phyloP scores from a whole-genome alignment of 805 yeast genomes.

The Cyberlindnera maritima region DNA sequence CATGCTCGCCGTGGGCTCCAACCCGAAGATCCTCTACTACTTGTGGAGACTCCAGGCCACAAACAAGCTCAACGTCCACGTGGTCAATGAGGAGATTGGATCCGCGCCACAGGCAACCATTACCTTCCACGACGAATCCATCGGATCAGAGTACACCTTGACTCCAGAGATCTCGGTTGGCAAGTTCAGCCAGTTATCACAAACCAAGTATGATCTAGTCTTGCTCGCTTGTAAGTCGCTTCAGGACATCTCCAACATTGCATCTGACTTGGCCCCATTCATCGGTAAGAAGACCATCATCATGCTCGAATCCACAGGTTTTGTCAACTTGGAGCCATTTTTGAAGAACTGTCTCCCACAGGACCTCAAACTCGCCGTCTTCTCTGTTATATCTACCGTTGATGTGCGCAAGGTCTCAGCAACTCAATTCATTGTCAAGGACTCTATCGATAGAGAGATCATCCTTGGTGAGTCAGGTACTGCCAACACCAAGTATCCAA shows the following conservation, averaged over 20 bases:
- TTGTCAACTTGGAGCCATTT: constrained; percentile 70
- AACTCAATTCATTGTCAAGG: constrained; percentile 23
- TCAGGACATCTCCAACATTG: constrained; percentile 47
- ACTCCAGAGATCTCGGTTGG: constrained; percentile 2
- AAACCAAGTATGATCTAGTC: constrained; percentile 39
- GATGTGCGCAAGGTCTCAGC: constrained; percentile 21
- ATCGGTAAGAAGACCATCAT: constrained; percentile 47
- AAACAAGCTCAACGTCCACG: constrained; percentile 37
- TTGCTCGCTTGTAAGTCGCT: constrained; percentile 46
- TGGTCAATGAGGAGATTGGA: constrained; percentile 34
- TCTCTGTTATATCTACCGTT: constrained; percentile 22
- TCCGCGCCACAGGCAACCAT: neutral
- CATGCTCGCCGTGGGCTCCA: constrained; percentile 46
- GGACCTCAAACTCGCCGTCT: constrained; percentile 19
- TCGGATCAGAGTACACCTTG: constrained; percentile 1
- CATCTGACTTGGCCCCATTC: constrained; percentile 36
- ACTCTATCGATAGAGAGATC: constrained; percentile 10
- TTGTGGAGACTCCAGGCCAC: constrained; percentile 55
- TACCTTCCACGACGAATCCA: constrained; percentile 4
- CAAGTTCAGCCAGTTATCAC: constrained; percentile 3
- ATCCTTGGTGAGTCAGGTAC: constrained; percentile 39
- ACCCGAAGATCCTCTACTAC: constrained; percentile 58
- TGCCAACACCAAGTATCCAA: constrained; percentile 38
- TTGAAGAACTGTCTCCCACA: constrained; percentile 57
- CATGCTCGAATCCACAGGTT: constrained; percentile 68